Conservation (phyloP, 1,284 basidiomycete genomes). For the Trichosporon sp. region DNA sequence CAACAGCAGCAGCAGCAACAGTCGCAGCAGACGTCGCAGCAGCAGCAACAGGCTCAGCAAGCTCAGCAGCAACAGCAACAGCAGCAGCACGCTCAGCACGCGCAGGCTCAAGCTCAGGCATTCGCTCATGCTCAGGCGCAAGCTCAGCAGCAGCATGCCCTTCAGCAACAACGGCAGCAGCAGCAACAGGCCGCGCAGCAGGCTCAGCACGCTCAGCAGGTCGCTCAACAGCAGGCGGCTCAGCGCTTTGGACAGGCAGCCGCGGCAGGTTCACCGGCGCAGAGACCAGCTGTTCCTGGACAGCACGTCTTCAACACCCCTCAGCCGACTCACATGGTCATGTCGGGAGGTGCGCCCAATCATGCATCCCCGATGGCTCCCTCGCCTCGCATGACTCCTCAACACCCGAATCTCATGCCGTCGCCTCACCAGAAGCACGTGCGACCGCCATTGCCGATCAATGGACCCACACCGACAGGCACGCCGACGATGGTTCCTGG, state of each 20-base stretch:
- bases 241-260: conserved; percentile 19
- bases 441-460: conserved; percentile 27
- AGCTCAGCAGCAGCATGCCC: background rate
- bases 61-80: conserved; percentile 19
- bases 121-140: background rate
- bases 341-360: conserved; percentile 21
- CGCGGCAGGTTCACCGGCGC: conserved; percentile 24
- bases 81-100: conserved; percentile 14
- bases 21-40: background rate
- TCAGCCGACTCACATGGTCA: conserved; percentile 17
- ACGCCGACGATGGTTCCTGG: conserved; percentile 35
- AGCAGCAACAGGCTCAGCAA: conserved; percentile 13
- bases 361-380: conserved; percentile 27
- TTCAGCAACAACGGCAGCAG: conserved; percentile 10
- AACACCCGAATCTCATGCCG: conserved; percentile 30
- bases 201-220: conserved; percentile 17
- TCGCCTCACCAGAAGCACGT: conserved; percentile 36
- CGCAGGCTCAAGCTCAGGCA: background rate
- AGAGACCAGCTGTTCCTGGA: conserved; percentile 23
- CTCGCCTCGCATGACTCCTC: conserved; percentile 30
- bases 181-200: conserved; percentile 16
- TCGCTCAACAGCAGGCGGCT: conserved; percentile 9
- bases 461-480: conserved; percentile 19
- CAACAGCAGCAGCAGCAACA: background rate
- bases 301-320: conserved; percentile 27